These are phyloP conservation scores for Aureobasidium sp. DNA, from an alignment of 2,329 filamentous ascomycete genomes.

Conservation along the genomic window DNA sequence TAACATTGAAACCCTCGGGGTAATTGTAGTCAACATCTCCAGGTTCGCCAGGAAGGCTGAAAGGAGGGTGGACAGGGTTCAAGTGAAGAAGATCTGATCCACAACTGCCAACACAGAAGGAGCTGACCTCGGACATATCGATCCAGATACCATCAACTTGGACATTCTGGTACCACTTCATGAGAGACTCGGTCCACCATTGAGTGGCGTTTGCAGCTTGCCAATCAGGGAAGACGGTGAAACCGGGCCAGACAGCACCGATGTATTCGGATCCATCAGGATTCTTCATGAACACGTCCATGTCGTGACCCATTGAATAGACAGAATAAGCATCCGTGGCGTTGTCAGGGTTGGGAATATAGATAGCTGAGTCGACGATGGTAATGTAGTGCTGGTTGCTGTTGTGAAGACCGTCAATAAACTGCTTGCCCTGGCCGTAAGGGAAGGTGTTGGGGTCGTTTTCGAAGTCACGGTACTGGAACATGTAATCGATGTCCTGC, in stretches of 20 bases:
- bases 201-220: conserved; percentile 50
- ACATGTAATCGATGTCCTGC: conserved; percentile 44
- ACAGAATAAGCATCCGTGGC: conserved; percentile 51
- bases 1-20: conserved; percentile 61
- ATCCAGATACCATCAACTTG: conserved; percentile 50
- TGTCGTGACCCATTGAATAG: conserved; percentile 27
- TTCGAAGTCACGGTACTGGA: conserved; percentile 51
- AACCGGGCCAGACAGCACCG: conserved; percentile 57
- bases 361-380: conserved; percentile 58
- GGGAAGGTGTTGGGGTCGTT: conserved; percentile 47
- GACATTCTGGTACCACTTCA: conserved; percentile 44
- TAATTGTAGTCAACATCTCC: conserved; percentile 53
- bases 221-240: conserved; percentile 55
- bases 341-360: conserved; percentile 64
- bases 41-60: conserved; percentile 56
- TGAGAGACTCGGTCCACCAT: conserved; percentile 51
- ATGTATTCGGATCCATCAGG: conserved; percentile 28
- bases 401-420: conserved; percentile 45
- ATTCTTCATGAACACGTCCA: conserved; percentile 29
- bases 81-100: conserved; percentile 55
- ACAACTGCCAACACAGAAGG: conserved; percentile 64
- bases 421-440: conserved; percentile 41
- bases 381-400: conserved; percentile 52
- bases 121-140: conserved; percentile 55
- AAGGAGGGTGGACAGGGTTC: conserved; percentile 62